A percentile compares a stretch with the other conserved stretches of the same genome.
Conservation (phyloP, 352 stramenopile species). For the Lagenidium giganteum region DNA sequence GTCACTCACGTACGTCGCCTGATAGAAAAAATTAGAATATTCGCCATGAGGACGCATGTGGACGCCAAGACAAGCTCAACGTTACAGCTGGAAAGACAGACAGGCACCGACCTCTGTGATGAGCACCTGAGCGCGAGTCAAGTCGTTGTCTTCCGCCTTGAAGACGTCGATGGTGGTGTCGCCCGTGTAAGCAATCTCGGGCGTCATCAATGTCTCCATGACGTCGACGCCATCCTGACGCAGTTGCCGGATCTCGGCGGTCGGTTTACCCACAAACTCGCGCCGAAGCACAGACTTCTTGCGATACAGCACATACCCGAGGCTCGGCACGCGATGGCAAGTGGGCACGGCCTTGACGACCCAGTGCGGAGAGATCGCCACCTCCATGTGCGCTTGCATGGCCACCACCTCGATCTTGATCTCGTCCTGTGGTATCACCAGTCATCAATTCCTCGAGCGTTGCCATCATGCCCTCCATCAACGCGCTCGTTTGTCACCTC, state of each 20-base stretch:
- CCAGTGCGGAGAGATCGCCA: conserved; percentile 44
- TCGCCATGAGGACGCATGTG: neutral
- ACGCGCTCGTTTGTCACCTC: too few species aligned
- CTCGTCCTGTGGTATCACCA: conserved; percentile 41
- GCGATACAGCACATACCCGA: conserved; percentile 75
- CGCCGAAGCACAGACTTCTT: conserved; percentile 42
- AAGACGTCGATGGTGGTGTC: conserved; percentile 74
- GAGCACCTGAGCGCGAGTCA: conserved; percentile 60
- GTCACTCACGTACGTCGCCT: conserved; percentile 67
- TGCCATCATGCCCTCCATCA: too few species aligned
- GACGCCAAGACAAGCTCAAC: neutral
- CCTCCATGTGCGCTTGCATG: too few species aligned
- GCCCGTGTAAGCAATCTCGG: conserved; percentile 79
- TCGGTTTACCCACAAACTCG: conserved; percentile 33
- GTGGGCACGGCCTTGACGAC: conserved; percentile 63
- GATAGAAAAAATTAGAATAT: neutral
- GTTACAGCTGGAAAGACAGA: too few species aligned
- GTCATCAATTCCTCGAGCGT: too few species aligned
- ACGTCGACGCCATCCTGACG: conserved; percentile 39
- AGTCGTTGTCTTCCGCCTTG: conserved; percentile 25
- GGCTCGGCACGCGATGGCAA: conserved; percentile 61
- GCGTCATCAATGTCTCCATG: conserved; percentile 22
- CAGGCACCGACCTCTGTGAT: conserved; percentile 88
- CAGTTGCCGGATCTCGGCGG: conserved; percentile 42
- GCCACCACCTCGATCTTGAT: conserved; percentile 64